Conservation (phyloP, 768 basidiomycete species). For the Mycena kentingensis region DNA sequence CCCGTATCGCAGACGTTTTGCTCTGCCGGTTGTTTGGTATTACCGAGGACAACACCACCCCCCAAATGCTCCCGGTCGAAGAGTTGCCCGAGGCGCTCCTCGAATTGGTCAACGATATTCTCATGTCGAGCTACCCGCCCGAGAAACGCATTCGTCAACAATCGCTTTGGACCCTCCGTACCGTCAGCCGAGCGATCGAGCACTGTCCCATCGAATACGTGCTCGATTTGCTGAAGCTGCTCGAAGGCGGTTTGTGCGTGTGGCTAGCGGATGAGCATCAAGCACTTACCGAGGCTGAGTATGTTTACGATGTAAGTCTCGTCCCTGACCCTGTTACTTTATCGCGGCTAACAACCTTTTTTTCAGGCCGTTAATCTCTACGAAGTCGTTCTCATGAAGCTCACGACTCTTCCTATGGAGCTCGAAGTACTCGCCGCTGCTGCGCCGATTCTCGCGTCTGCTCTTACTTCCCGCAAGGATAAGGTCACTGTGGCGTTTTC, state of each 20-base stretch:
- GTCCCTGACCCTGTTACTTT: background rate
- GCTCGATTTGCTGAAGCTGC: constrained; percentile 44
- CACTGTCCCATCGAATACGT: constrained; percentile 53
- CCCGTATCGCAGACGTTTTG: constrained; percentile 63
- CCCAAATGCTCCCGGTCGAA: constrained; percentile 52
- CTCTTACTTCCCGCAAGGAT: constrained; percentile 50
- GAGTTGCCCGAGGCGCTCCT: constrained; percentile 57
- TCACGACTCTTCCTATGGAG: constrained; percentile 48
- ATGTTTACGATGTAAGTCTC: constrained; percentile 56
- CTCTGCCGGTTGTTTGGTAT: constrained; percentile 36
- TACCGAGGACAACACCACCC: constrained; percentile 21
- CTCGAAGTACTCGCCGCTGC: constrained; percentile 47
- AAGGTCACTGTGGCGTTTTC: constrained; percentile 54
- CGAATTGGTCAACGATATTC: constrained; percentile 60
- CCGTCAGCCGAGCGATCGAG: constrained; percentile 57
- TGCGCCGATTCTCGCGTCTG: constrained; percentile 55
- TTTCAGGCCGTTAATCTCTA: constrained; percentile 66
- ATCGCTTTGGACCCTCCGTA: constrained; percentile 63
- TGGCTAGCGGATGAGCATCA: constrained; percentile 68
- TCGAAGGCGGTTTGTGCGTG: constrained; percentile 55
- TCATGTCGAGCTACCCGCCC: constrained; percentile 68
- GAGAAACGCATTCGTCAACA: constrained; percentile 52
- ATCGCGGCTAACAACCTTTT: constrained; percentile 4
- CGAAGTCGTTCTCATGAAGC: constrained; percentile 53
- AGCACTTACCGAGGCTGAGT: constrained; percentile 54